Evolutionary conservation across 148 eudicot species (phyloP), one percentile per base, ranked within the genome.

Genomic region (Nepenthes gracilis): DNA sequence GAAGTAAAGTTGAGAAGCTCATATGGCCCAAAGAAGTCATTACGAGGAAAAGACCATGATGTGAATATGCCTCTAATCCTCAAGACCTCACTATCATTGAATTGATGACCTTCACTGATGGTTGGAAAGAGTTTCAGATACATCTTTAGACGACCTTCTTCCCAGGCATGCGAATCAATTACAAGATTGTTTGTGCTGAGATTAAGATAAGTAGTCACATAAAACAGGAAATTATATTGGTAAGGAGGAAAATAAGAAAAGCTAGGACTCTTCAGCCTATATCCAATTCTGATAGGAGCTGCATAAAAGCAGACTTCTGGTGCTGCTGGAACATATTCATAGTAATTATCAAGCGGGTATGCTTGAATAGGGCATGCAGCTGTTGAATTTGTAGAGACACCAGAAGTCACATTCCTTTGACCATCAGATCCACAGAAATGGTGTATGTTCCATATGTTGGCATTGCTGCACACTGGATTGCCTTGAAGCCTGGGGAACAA

Each of bases 241-340:
- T 83, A 83, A 5, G 97, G 96, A 43, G 70, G 78, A 57, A 91
- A 91, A 64, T 78, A 74, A 54, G 78, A 74, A 68, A 91, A 83
- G 66, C 96, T 85, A 10, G 97, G 96, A 76, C 97, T 91, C 71
- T 88, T 87, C 50, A 91, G 80, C 66, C 96, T 77, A 67, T 87
- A 78, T 60, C 85, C 93, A 55, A 91, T 76, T 67, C 83, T 66
- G 60, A 91, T 67, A 66, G 97, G 97, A 55, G 85, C 77, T n/a
- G 96, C 96, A 82, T 96, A 91, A 70, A 81, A 80, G 80, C 97
- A 91, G 34, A 5, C 36, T 32, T 59, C 36, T 47, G 83, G 81
- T 65, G 82, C 82, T 47, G 59, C 61, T 55, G 93, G 93, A 45
- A 80, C 77, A 70, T 80, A 84, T 83, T 85, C 88, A 35, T 38